phyloP scores from a whole-genome alignment of 2,329 filamentous ascomycete genomes.

The Venturia asperata region DNA sequence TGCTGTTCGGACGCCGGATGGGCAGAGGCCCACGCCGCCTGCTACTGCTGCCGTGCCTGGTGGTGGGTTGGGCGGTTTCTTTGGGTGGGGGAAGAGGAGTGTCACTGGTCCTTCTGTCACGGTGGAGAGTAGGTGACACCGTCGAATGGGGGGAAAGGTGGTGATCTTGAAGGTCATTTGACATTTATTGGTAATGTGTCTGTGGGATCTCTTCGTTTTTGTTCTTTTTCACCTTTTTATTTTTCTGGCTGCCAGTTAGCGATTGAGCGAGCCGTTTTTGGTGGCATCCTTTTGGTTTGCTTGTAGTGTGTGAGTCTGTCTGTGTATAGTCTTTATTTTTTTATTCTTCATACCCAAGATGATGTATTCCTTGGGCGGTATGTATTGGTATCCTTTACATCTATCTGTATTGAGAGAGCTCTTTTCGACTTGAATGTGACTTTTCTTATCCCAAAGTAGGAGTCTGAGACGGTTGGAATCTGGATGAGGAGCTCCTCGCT shows the following conservation, averaged over 20 bases:
- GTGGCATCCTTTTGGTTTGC: background rate
- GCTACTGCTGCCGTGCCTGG: background rate
- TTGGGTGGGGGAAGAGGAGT: conserved; percentile 19
- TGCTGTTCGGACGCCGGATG: conserved; percentile 2
- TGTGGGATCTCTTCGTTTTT: background rate
- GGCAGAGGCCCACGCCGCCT: background rate
- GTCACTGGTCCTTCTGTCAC: background rate
- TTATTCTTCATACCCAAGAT: background rate
- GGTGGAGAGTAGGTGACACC: background rate
- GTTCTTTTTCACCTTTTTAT: background rate
- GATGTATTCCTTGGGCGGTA: no score
- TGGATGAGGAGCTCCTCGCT: no score
- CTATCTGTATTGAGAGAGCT: no score
- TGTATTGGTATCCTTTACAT: no score
- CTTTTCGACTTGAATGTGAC: no score
- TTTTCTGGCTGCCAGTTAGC: background rate
- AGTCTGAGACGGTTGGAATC: no score
- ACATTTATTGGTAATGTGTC: conserved; percentile 1
- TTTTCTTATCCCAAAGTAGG: no score
- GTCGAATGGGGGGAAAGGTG: background rate
- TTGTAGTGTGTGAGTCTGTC: background rate
- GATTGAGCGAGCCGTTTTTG: background rate
- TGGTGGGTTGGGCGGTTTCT: conserved; percentile 12
- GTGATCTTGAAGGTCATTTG: background rate
- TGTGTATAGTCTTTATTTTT: background rate